phyloP scores from a whole-genome alignment of 2,329 filamentous ascomycete genomes.

The Cadophora luteo-olivacea region DNA sequence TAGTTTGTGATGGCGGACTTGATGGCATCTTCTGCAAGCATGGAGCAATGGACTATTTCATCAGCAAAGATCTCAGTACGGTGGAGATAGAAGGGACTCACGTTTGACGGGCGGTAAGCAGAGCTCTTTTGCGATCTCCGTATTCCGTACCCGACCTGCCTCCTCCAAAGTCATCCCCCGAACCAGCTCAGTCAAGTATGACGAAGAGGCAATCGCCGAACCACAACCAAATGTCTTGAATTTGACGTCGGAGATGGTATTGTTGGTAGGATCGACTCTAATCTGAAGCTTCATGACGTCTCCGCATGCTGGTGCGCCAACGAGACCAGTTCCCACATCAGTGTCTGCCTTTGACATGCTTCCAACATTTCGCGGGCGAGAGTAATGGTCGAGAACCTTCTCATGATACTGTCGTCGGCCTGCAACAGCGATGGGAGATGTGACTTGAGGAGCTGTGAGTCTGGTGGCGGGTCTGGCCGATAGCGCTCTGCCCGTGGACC shows the following conservation, averaged over 20 bases:
- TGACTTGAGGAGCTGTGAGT: conserved; percentile 34
- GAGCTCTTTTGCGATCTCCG: conserved; percentile 96
- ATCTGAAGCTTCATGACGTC: conserved; percentile 96
- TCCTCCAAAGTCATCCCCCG: conserved; percentile 96
- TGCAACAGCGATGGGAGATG: conserved; percentile 36
- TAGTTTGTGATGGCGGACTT: conserved; percentile 91
- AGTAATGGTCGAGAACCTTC: conserved; percentile 79
- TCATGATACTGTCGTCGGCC: conserved; percentile 45
- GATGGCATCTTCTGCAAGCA: conserved; percentile 92
- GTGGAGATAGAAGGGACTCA: conserved; percentile 53
- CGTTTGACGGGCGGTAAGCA: conserved; percentile 87
- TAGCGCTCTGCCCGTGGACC: conserved; percentile 40
- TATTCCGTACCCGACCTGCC: conserved; percentile 91
- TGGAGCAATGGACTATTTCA: conserved; percentile 80
- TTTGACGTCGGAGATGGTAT: conserved; percentile 92
- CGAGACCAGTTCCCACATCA: conserved; percentile 89
- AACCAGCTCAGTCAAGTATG: conserved; percentile 93
- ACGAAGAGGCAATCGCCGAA: conserved; percentile 91
- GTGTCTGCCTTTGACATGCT: conserved; percentile 79
- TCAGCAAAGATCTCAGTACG: conserved; percentile 39
- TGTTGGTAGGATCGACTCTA: conserved; percentile 84
- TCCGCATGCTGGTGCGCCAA: conserved; percentile 88
- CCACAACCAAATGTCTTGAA: conserved; percentile 99
- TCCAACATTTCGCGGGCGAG: conserved; percentile 78
- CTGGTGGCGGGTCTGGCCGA: conserved; percentile 39